phyloP scores from a whole-genome alignment of 2,329 filamentous ascomycete species.

The Fusarium subtropicale region DNA sequence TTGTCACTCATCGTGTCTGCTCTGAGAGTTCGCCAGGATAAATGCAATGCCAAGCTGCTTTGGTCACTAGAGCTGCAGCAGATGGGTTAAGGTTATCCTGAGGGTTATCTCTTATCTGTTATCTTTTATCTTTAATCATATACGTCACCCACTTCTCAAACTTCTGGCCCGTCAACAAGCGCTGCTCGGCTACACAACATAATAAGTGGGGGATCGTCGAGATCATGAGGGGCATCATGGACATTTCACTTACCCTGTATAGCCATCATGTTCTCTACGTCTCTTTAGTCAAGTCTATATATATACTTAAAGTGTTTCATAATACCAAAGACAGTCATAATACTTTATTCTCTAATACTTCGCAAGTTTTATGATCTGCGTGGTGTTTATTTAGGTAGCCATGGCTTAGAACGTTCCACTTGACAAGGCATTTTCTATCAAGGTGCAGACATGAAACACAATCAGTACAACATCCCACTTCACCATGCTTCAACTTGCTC shows the following conservation, averaged over 20 bases:
- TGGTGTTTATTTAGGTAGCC: neutral
- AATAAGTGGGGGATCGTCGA: constrained; percentile 37
- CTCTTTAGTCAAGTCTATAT: neutral
- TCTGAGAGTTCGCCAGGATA: neutral
- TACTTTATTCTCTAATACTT: neutral
- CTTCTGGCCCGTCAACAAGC: neutral
- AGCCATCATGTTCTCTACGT: neutral
- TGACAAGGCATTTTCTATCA: neutral
- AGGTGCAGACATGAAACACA: neutral
- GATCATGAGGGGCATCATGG: constrained; percentile 32
- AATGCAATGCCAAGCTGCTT: constrained; percentile 11
- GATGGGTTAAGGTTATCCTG: constrained; percentile 40
- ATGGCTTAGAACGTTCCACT: neutral
- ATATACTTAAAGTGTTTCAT: neutral
- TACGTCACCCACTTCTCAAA: constrained; percentile 29
- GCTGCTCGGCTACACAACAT: constrained; percentile 6
- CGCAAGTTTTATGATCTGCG: too few species aligned
- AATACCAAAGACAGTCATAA: fast-evolving
- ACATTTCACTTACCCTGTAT: constrained; percentile 20
- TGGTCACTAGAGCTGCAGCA: constrained; percentile 17
- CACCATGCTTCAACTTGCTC: neutral
- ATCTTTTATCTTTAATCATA: constrained; percentile 12
- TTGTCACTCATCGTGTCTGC: neutral
- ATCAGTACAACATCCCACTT: neutral
- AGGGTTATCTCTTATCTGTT: constrained; percentile 12